A percentile compares a stretch with the other conserved stretches of the same genome.
phyloP scores from a whole-genome alignment of 768 basidiomycete genomes.

The Leccinum truebloodii region DNA sequence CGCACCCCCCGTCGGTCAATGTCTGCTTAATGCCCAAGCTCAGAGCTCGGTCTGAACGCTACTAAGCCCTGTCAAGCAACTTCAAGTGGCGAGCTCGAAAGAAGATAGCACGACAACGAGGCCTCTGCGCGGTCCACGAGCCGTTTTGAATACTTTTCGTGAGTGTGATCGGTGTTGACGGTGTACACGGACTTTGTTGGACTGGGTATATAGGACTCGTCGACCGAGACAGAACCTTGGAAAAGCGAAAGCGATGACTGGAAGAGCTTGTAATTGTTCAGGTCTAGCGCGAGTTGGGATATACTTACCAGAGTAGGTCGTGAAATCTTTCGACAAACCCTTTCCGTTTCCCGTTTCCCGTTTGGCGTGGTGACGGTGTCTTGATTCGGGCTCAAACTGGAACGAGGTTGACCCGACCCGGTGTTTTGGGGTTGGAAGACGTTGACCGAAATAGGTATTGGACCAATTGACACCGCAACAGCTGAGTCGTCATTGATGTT shows the following conservation, averaged over 20 bases:
- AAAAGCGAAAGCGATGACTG: constrained; percentile 37
- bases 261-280: constrained; percentile 59
- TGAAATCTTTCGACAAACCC: constrained; percentile 52
- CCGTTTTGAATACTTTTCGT: constrained; percentile 35
- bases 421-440: constrained; percentile 27
- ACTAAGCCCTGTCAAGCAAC: constrained; percentile 31
- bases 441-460: constrained; percentile 26
- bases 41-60: constrained; percentile 69
- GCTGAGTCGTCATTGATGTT: constrained; percentile 72
- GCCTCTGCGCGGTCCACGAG: constrained; percentile 53
- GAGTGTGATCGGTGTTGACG: too few relatives aligned
- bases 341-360: constrained; percentile 41
- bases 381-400: constrained; percentile 53
- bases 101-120: constrained; percentile 62
- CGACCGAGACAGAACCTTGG: constrained; percentile 23
- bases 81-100: constrained; percentile 47
- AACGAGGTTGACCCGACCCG: constrained; percentile 47
- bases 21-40: constrained; percentile 80
- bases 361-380: constrained; percentile 25
- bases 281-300: constrained; percentile 56
- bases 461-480: constrained; percentile 41
- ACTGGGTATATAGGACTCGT: constrained; percentile 41
- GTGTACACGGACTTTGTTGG: constrained; percentile 38
- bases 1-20: constrained; percentile 39
- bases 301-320: constrained; percentile 55